Evolutionary conservation across 768 basidiomycete species (phyloP), one percentile per base, ranked within the genome.

Genomic region (Albatrellus ellisii): DNA sequence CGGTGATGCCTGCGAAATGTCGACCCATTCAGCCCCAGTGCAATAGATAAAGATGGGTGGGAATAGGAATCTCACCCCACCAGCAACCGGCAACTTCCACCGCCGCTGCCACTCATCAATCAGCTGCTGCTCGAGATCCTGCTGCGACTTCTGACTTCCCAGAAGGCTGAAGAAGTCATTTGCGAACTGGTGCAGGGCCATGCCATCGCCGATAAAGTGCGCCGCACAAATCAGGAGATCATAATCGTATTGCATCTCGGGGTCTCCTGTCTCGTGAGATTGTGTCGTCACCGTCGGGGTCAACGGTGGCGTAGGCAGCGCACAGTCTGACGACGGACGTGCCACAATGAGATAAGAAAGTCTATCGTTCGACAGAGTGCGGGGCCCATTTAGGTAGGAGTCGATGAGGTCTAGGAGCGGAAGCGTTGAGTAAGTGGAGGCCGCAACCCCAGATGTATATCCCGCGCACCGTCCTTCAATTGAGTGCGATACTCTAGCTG

Each of bases 171-270:
- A 80, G 54, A 89, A 77, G 49, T 88, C 82, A 56, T 86, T 85
- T 20, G 81, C 83, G 47, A 80, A 82, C 45, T 73, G 68, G 59
- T 89, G 85, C 14, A 89, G 66, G 1, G 85, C 81, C 78, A 88
- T 87, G 17, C 88, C 88, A 55, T 91, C 88, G 15, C 85, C 86
- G 36, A 89, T 58, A 57, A 80, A 89, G 56, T 91, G 88, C 6
- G 81, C 73, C 3, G 81, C 77, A 48, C 78, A 79, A 36, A 91
- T 69, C 47, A 85, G 62, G 41, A 88, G 59, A 53, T 88, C 73
- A 52, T 68, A 77, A 40, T 70, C 57, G 25, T 41, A 56, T 36
- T 42, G 51, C 24, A 45, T 39, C 42, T 45, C 22, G 22, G 48
- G 50, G 11, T 27, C 41, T 28, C 46, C 47, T 43, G 15, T 9